Conservation (phyloP, 352 stramenopile species). For the Phytopythium oedochilum region DNA sequence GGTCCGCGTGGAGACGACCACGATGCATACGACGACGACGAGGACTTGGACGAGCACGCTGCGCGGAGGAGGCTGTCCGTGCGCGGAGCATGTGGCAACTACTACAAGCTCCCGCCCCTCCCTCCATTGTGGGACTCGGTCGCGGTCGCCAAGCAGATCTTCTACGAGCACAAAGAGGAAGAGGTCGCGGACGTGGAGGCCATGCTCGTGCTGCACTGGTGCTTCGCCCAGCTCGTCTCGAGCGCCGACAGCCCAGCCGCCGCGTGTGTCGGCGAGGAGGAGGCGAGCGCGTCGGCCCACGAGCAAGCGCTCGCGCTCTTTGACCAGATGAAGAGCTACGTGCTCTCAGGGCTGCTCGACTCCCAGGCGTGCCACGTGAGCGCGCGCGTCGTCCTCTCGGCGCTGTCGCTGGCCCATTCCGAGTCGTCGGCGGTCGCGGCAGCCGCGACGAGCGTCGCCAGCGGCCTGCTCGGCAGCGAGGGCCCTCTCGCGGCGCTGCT, state of each 20-base stretch:
- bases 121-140: conserved; percentile 52
- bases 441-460: conserved; percentile 7
- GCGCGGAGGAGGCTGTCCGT: conserved; percentile 40
- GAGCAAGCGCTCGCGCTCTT: conserved; percentile 26
- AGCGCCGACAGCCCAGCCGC: background rate
- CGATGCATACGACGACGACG: background rate
- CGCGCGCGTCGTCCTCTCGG: conserved; percentile 24
- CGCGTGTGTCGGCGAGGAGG: background rate
- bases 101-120: conserved; percentile 43
- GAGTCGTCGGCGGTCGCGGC: background rate
- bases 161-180: conserved; percentile 49
- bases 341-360: conserved; percentile 40
- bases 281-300: conserved; percentile 6
- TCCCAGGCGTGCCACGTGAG: conserved; percentile 27
- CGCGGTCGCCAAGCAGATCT: conserved; percentile 70
- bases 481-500: conserved; percentile 29
- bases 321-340: conserved; percentile 52
- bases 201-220: conserved; percentile 47
- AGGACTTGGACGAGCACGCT: background rate
- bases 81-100: conserved; percentile 42
- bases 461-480: conserved; percentile 29
- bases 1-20: background rate
- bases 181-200: conserved; percentile 27
- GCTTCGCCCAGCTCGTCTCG: conserved; percentile 40
- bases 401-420: conserved; percentile 7